These are phyloP conservation scores for Eucalyptus erythrocorys DNA, from an alignment of 345 rosid genomes.

Conservation along the genomic window DNA sequence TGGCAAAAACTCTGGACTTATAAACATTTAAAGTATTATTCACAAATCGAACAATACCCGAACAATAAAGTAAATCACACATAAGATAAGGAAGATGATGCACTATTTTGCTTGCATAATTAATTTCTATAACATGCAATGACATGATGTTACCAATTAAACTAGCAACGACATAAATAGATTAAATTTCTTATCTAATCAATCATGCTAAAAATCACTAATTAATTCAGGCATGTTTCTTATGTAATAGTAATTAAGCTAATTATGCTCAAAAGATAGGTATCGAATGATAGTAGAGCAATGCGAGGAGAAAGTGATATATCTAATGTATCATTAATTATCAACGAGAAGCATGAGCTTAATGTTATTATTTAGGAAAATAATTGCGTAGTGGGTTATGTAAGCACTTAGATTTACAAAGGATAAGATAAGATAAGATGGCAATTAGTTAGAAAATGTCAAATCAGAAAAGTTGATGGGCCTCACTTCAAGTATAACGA, in stretches of 20 bases:
- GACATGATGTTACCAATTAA: background rate
- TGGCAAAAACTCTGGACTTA: background rate
- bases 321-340: background rate
- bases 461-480: background rate
- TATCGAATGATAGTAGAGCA: background rate
- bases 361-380: background rate
- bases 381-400: background rate
- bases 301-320: background rate
- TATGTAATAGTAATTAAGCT: background rate
- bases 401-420: background rate
- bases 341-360: background rate
- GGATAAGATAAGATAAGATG: background rate
- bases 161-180: accelerated
- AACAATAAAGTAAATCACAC: background rate
- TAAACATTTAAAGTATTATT: background rate
- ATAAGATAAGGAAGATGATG: background rate
- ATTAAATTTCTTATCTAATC: background rate
- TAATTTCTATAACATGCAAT: background rate
- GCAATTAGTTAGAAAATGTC: accelerated
- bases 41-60: accelerated
- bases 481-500: background rate
- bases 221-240: background rate
- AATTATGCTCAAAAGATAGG: background rate
- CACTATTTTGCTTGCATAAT: background rate
- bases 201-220: background rate